Evolutionary conservation across 257 asterid species (phyloP).

Genomic region (Penstemon davidsonii): DNA sequence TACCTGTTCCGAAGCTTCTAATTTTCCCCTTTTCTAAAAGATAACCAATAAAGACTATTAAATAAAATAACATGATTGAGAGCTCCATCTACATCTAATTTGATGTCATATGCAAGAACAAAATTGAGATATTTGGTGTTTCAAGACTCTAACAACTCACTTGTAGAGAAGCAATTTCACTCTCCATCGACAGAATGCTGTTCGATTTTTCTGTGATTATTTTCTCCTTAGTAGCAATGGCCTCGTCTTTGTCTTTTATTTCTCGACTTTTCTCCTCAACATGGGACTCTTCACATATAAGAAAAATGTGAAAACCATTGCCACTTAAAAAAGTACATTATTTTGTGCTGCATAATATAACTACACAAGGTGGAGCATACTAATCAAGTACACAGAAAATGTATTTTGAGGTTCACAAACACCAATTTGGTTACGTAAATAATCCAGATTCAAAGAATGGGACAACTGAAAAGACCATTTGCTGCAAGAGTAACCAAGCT

Average conservation of each 20-base stretch:
- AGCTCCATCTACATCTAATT: conserved; percentile 5
- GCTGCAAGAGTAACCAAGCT: too few relatives aligned
- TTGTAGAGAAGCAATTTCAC: conserved; percentile 65
- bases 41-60: conserved; percentile 21
- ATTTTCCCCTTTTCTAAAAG: conserved; percentile 50
- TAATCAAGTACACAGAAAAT: conserved; percentile 14
- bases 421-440: neutral
- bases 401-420: neutral
- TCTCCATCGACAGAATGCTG: conserved; percentile 59
- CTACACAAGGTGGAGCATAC: neutral
- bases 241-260: conserved; percentile 62
- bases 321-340: neutral
- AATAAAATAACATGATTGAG: neutral
- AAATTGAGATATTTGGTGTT: neutral
- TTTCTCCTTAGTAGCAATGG: conserved; percentile 66
- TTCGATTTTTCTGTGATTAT: conserved; percentile 60
- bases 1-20: conserved; percentile 60
- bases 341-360: neutral
- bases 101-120: conserved; percentile 7
- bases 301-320: conserved; percentile 3
- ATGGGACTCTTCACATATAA: conserved; percentile 48
- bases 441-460: neutral
- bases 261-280: conserved; percentile 65
- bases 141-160: conserved; percentile 46
- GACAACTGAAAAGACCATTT: neutral